Percentiles rank a stretch among this genome's conserved stretches.
phyloP scores from a whole-genome alignment of 257 asterid species.

The Ilex asprella region DNA sequence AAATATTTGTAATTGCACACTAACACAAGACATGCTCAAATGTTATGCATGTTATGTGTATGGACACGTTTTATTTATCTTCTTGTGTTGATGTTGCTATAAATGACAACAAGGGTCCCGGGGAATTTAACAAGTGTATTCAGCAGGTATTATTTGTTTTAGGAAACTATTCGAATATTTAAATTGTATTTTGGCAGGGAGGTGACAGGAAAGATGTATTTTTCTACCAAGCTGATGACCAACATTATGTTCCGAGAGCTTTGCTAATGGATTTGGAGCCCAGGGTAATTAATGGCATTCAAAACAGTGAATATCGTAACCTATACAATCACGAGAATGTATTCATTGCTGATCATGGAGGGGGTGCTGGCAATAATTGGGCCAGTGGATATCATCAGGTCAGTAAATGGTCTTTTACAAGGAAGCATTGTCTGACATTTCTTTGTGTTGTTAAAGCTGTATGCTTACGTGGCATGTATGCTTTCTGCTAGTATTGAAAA shows the following conservation, averaged over 20 bases:
- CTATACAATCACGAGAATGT: conserved; percentile 96
- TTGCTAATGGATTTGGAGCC: conserved; percentile 98
- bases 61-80: not conserved
- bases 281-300: conserved; percentile 93
- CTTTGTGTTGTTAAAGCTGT: not conserved
- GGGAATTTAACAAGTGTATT: not conserved
- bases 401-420: conserved; percentile 9
- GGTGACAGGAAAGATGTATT: conserved; percentile 98
- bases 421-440: not conserved
- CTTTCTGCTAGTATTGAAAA: too few relatives aligned
- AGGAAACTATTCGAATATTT: not conserved
- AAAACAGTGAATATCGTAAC: conserved; percentile 89
- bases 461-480: not conserved
- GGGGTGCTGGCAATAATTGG: conserved; percentile 99
- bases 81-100: not conserved
- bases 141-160: not conserved
- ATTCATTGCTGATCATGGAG: conserved; percentile 89
- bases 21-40: not conserved
- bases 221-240: conserved; percentile 99
- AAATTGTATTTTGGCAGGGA: conserved; percentile 46
- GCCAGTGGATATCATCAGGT: conserved; percentile 99
- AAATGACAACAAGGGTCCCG: not conserved
- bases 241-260: conserved; percentile 94
- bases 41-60: not conserved
- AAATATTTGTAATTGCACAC: not conserved